Evolutionary conservation across 208 protist genomes (phyloP).

Genomic region (Trypanosoma congolense): DNA sequence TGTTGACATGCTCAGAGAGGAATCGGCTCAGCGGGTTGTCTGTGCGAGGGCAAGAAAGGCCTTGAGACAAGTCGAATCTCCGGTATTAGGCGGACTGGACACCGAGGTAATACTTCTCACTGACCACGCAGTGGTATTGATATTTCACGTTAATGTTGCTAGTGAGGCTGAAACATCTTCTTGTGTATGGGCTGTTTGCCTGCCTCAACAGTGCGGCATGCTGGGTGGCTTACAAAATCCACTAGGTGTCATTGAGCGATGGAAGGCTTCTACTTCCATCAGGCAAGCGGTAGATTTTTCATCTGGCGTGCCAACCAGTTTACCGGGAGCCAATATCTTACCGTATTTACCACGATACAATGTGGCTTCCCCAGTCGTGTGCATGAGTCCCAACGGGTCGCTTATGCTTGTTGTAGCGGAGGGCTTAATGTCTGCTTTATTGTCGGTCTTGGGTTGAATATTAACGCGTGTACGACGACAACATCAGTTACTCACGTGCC

Average conservation of each 20-base stretch:
- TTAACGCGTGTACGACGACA: not conserved
- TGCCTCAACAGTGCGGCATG: not conserved
- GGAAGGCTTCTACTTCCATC: not conserved
- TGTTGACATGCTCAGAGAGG: not conserved
- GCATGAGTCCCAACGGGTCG: conserved; percentile 16
- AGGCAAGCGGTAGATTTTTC: not conserved
- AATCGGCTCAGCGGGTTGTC: not conserved
- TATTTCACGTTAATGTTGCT: not conserved
- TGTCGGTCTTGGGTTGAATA: conserved; percentile 10
- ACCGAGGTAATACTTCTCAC: conserved; percentile 4
- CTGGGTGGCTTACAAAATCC: not conserved
- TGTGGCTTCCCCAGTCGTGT: conserved; percentile 1
- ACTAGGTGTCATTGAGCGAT: conserved; percentile 1
- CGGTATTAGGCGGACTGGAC: not conserved
- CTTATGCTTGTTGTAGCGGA: conserved; percentile 13
- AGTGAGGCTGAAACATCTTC: not conserved
- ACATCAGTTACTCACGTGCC: not conserved
- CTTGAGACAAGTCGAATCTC: not conserved
- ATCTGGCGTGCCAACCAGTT: not conserved
- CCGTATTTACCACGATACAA: not conserved
- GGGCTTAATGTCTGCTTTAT: conserved; percentile 11
- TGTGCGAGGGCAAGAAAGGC: not conserved
- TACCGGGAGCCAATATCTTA: not conserved
- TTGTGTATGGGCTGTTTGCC: not conserved
- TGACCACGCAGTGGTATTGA: not conserved